These are phyloP conservation scores for Tuber calosporum DNA, from an alignment of 495 filamentous ascomycete genomes.

Conservation along the genomic window DNA sequence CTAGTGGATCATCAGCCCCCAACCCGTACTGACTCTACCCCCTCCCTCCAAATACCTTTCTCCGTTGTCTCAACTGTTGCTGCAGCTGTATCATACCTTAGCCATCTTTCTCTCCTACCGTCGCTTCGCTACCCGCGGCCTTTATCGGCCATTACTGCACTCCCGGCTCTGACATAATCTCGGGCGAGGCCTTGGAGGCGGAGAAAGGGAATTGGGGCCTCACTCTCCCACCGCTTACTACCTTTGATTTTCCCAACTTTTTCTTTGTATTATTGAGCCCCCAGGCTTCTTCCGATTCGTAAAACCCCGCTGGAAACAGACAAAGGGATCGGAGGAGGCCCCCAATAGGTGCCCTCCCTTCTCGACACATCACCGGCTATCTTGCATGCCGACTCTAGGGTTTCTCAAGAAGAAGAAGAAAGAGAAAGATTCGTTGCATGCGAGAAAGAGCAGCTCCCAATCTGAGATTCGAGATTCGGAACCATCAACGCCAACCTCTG, in stretches of 20 bases:
- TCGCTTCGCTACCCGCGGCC: neutral
- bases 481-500: slow-evolving; percentile 46
- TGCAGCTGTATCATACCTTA: neutral
- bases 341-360: slow-evolving; percentile 37
- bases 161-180: slow-evolving; percentile 3
- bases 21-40: neutral
- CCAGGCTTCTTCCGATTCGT: slow-evolving; percentile 33
- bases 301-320: slow-evolving; percentile 36
- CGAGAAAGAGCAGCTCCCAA: slow-evolving; percentile 41
- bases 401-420: slow-evolving; percentile 97
- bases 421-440: slow-evolving; percentile 53
- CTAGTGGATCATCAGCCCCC: neutral
- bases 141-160: neutral
- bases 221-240: slow-evolving; percentile 19
- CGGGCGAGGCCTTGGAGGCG: slow-evolving; percentile 16
- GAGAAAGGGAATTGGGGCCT: slow-evolving; percentile 33
- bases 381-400: slow-evolving; percentile 65
- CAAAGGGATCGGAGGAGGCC: slow-evolving; percentile 42
- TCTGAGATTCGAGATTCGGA: slow-evolving; percentile 41
- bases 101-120: neutral
- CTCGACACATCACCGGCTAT: slow-evolving; percentile 38
- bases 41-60: neutral
- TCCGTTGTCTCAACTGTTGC: neutral
- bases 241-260: slow-evolving; percentile 12
- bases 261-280: slow-evolving; percentile 30